A percentile compares a stretch with the other conserved stretches of the same genome.
Evolutionary conservation across 2,329 filamentous ascomycete genomes (phyloP).

Genomic region (Anthostomella pinea): DNA sequence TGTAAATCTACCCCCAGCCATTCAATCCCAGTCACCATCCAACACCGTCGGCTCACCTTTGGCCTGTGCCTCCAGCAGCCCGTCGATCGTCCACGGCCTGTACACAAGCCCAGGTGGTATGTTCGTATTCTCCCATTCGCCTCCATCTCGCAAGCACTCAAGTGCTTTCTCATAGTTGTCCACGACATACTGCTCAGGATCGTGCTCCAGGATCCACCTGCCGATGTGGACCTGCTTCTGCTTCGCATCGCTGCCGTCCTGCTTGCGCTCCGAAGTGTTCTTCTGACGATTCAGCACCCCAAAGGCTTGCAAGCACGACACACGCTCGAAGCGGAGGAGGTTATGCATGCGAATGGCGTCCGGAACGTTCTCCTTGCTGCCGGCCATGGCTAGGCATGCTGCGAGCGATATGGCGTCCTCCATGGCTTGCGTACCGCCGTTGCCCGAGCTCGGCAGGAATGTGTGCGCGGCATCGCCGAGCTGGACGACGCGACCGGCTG

Average conservation of each 20-base stretch:
- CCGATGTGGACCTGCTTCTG: conserved; percentile 4
- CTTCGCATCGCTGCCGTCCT: conserved; percentile 3
- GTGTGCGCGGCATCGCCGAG: conserved; percentile 35
- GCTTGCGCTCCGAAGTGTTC: conserved; percentile 6
- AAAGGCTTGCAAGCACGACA: conserved; percentile 14
- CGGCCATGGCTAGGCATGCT: conserved; percentile 26
- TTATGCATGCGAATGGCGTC: conserved; percentile 29
- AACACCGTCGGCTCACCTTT: too few relatives aligned
- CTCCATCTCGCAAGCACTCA: conserved; percentile 11
- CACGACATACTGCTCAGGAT: conserved; percentile 29
- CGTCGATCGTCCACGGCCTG: conserved; percentile 20
- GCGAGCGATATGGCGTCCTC: conserved; percentile 34
- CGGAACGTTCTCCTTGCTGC: conserved; percentile 16
- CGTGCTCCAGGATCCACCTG: conserved; percentile 17
- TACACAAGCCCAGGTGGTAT: conserved; percentile 19
- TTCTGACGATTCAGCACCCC: conserved; percentile 13
- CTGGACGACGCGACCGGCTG: conserved; percentile 27
- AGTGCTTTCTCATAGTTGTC: conserved; percentile 23
- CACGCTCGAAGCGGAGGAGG: conserved; percentile 25
- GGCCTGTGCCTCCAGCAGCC: conserved; percentile 4
- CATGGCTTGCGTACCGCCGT: conserved; percentile 34
- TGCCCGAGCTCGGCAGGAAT: conserved; percentile 32
- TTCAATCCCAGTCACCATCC: too few relatives aligned
- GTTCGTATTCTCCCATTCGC: conserved; percentile 27
- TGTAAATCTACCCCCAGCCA: too few relatives aligned